Evolutionary conservation across 129 eudicot genomes (phyloP).

Genomic region (Chrysanthemum seticuspe): DNA sequence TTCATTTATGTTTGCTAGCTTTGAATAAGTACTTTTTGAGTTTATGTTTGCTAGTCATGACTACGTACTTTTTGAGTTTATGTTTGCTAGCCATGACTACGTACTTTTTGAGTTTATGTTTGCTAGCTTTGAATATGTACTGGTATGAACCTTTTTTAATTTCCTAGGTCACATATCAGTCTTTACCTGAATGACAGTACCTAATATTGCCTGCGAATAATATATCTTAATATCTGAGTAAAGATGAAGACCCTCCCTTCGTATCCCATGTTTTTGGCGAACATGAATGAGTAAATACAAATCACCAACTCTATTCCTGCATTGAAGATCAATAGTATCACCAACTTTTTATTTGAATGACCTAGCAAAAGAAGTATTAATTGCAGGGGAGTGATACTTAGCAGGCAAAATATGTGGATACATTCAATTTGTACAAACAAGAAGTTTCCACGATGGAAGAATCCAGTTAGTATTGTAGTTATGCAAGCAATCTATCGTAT

Average conservation of each 20-base stretch:
- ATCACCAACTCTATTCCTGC: constrained; percentile 81
- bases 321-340: constrained; percentile 26
- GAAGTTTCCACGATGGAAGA: not conserved
- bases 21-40: no score
- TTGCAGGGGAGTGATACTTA: not conserved
- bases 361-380: constrained; percentile 16
- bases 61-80: no score
- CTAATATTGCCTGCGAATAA: constrained; percentile 83
- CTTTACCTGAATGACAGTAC: constrained; percentile 71
- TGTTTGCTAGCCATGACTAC: no score
- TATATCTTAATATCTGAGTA: constrained; percentile 68
- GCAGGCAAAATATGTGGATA: not conserved
- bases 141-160: no score
- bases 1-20: no score
- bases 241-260: constrained; percentile 80
- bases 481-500: no score
- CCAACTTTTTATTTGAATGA: constrained; percentile 19
- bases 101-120: no score
- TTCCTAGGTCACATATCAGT: not conserved
- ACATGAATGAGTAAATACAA: constrained; percentile 71
- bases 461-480: not conserved
- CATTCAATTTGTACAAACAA: constrained; percentile 11
- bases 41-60: no score
- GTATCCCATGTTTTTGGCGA: constrained; percentile 59
- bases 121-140: no score